Percentiles rank a stretch among this genome's conserved stretches.
phyloP scores from a whole-genome alignment of 2,329 filamentous ascomycete genomes.

The Penicillium thymicola region DNA sequence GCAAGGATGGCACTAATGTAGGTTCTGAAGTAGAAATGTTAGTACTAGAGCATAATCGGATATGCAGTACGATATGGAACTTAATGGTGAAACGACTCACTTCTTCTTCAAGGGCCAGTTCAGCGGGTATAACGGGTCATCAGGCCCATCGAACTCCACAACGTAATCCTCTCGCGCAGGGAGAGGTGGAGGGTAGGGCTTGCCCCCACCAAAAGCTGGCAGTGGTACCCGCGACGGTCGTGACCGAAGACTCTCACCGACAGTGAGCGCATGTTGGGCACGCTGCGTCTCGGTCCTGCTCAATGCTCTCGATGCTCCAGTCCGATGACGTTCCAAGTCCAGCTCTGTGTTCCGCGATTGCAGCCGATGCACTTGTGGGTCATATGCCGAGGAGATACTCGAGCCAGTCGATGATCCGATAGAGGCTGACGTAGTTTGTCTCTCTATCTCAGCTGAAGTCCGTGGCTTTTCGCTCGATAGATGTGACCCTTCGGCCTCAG shows the following conservation, averaged over 20 bases:
- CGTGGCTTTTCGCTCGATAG: constrained; percentile 1
- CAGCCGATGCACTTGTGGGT: constrained; percentile 25
- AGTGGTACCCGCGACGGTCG: constrained; percentile 23
- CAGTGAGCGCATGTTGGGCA: constrained; percentile 39
- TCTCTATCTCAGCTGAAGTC: constrained; percentile 10
- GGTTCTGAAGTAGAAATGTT: constrained; percentile 2
- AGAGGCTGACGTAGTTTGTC: constrained; percentile 13
- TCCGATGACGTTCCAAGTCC: constrained; percentile 29
- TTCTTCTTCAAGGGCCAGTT: constrained; percentile 52
- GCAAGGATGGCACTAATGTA: constrained; percentile 22
- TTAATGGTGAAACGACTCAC: constrained; percentile 19
- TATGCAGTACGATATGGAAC: background rate
- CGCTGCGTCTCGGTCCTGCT: constrained; percentile 34
- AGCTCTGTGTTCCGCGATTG: constrained; percentile 32
- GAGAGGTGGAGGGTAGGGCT: constrained; percentile 51
- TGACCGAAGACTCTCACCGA: constrained; percentile 30
- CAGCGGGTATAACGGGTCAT: constrained; percentile 52
- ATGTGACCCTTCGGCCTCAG: background rate
- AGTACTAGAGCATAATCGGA: background rate
- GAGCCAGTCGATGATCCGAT: constrained; percentile 20
- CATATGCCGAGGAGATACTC: constrained; percentile 28
- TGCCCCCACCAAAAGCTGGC: constrained; percentile 38
- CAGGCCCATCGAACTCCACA: constrained; percentile 51
- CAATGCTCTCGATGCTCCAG: constrained; percentile 23
- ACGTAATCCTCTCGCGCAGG: constrained; percentile 54